These are phyloP conservation scores for Metschnikowia reukaufii DNA, from an alignment of 805 yeast genomes.

Conservation along the genomic window DNA sequence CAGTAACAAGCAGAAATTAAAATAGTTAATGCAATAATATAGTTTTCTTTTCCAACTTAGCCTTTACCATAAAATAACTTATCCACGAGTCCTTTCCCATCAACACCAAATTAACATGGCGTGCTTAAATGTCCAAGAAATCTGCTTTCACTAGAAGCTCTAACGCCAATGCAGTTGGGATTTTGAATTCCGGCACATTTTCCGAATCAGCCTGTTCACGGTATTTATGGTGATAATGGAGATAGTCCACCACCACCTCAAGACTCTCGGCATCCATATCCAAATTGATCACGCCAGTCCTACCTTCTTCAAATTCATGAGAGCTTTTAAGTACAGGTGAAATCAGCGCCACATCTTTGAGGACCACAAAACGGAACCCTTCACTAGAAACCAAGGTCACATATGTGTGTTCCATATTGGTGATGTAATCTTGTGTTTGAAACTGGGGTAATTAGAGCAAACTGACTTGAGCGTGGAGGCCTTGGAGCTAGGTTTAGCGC, in stretches of 20 bases:
- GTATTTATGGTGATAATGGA: conserved; percentile 73
- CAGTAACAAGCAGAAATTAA: no score
- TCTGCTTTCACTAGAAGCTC: conserved; percentile 94
- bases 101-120: no score
- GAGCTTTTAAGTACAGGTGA: conserved; percentile 56
- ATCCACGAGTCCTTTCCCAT: no score
- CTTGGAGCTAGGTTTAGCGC: no score
- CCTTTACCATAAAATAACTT: no score
- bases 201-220: conserved; percentile 50
- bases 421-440: no score
- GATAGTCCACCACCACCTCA: conserved; percentile 80
- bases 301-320: conserved; percentile 56
- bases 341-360: conserved; percentile 75
- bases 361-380: conserved; percentile 57
- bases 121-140: conserved; percentile 61
- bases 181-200: conserved; percentile 79
- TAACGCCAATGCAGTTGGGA: conserved; percentile 92
- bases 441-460: no score
- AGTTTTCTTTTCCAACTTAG: no score
- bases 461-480: no score
- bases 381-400: conserved; percentile 76
- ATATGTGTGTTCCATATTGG: conserved; percentile 23
- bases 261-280: conserved; percentile 73
- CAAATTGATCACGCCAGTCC: conserved; percentile 53
- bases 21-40: no score